Evolutionary conservation across 768 basidiomycete genomes (phyloP).

Genomic region (Antrodiella citrinella): DNA sequence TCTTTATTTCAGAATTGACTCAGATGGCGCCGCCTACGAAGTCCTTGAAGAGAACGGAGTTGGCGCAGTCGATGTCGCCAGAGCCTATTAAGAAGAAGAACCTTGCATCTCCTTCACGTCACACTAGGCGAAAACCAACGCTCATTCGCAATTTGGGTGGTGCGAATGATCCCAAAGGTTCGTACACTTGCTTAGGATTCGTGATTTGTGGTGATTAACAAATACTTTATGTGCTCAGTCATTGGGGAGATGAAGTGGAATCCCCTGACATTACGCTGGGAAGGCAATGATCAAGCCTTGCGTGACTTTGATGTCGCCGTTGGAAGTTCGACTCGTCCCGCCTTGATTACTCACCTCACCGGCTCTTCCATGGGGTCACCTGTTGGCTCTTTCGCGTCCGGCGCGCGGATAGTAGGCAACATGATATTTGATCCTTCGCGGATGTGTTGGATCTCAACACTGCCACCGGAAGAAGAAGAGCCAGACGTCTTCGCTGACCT

Average conservation of each 20-base stretch:
- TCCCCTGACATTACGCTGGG: constrained; percentile 83
- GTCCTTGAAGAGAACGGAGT: constrained; percentile 47
- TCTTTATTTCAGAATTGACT: neutral
- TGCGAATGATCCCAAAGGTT: constrained; percentile 63
- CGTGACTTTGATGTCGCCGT: constrained; percentile 83
- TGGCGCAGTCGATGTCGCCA: constrained; percentile 44
- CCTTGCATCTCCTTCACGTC: constrained; percentile 35
- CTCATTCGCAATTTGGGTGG: constrained; percentile 81
- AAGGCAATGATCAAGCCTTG: constrained; percentile 90
- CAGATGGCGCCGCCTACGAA: constrained; percentile 33
- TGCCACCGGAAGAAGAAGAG: constrained; percentile 85
- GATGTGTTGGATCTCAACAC: constrained; percentile 92
- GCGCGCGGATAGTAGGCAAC: constrained; percentile 88
- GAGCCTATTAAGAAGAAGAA: constrained; percentile 46
- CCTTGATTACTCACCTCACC: constrained; percentile 90
- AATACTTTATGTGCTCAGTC: constrained; percentile 36
- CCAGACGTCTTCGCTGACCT: constrained; percentile 93
- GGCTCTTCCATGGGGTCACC: constrained; percentile 83
- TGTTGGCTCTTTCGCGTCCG: constrained; percentile 62
- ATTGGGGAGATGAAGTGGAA: constrained; percentile 99
- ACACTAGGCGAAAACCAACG: constrained; percentile 69
- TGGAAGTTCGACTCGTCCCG: constrained; percentile 81
- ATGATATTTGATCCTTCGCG: constrained; percentile 94
- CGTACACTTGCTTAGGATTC: no score
- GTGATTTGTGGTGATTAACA: neutral